These are phyloP conservation scores for Myriosclerotinia duriaeana DNA, from an alignment of 2,329 filamentous ascomycete species.

Conservation along the genomic window DNA sequence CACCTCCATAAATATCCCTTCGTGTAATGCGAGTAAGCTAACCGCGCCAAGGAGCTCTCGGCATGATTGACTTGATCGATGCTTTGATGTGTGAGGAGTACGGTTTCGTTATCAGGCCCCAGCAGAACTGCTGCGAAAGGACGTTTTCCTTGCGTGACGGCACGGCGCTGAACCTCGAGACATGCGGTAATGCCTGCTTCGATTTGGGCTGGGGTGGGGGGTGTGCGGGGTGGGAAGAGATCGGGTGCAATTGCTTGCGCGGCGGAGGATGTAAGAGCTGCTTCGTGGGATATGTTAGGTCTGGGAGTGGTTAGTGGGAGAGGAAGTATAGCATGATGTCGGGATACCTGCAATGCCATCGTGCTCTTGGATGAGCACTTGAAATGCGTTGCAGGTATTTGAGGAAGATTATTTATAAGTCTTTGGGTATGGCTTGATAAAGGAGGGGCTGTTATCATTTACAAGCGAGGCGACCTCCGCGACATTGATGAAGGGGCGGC, in stretches of 20 bases:
- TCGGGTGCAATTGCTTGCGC: slow-evolving; percentile 33
- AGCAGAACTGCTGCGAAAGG: slow-evolving; percentile 52
- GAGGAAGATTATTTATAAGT: not conserved
- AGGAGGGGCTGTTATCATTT: slow-evolving; percentile 5
- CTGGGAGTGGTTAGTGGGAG: not conserved
- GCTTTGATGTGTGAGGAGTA: slow-evolving; percentile 50
- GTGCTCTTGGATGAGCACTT: not conserved
- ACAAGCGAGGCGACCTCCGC: slow-evolving; percentile 3
- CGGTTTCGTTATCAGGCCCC: slow-evolving; percentile 50
- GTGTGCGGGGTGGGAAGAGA: slow-evolving; percentile 43
- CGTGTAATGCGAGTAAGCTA: slow-evolving; percentile 50
- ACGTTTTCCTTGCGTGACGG: slow-evolving; percentile 48
- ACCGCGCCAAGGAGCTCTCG: slow-evolving; percentile 49
- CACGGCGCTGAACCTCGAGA: slow-evolving; percentile 47
- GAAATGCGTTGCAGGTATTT: not conserved
- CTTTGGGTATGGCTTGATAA: not conserved
- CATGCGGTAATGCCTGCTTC: slow-evolving; percentile 43
- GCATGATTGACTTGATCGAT: slow-evolving; percentile 55
- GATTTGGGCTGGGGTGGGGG: slow-evolving; percentile 45
- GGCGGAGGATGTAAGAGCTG: slow-evolving; percentile 34
- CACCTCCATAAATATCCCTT: slow-evolving; percentile 51
- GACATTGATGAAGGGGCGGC: not conserved
- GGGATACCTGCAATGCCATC: slow-evolving; percentile 23
- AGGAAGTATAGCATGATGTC: slow-evolving; percentile 21
- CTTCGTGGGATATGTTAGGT: slow-evolving; percentile 33